Evolutionary conservation across 2,329 filamentous ascomycete genomes (phyloP).

Genomic region (Neonectria punicea): DNA sequence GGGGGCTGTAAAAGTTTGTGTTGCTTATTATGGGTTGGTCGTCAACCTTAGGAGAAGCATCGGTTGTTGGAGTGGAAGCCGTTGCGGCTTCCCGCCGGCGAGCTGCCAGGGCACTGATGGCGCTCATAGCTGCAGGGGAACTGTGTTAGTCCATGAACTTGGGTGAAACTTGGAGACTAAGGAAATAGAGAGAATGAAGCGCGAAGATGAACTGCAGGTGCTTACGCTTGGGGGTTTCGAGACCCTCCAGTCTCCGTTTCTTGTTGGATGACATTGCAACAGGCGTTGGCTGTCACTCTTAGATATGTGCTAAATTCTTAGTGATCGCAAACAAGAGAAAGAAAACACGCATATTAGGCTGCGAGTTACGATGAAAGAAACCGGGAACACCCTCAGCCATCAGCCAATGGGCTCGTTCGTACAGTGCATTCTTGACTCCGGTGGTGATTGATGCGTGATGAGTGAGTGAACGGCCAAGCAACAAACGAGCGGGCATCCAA

Average conservation of each 20-base stretch:
- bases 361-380: neutral
- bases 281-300: neutral
- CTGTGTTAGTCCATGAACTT: neutral
- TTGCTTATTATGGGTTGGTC: constrained; percentile 32
- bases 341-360: neutral
- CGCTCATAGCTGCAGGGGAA: constrained; percentile 43
- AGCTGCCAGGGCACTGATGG: constrained; percentile 52
- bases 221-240: constrained; percentile 46
- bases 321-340: neutral
- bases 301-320: neutral
- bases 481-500: neutral
- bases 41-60: constrained; percentile 31
- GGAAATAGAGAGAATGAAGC: neutral
- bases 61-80: constrained; percentile 20
- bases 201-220: neutral
- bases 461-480: neutral
- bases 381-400: too few relatives aligned
- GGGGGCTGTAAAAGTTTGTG: constrained; percentile 45
- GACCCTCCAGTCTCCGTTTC: constrained; percentile 48
- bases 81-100: constrained; percentile 43
- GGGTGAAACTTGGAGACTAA: neutral
- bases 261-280: constrained; percentile 46
- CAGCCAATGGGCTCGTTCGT: neutral
- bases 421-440: neutral
- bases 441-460: constrained; percentile 5